These are phyloP conservation scores for Pyricularia sp. DNA, from an alignment of 2,329 filamentous ascomycete genomes.

Conservation along the genomic window DNA sequence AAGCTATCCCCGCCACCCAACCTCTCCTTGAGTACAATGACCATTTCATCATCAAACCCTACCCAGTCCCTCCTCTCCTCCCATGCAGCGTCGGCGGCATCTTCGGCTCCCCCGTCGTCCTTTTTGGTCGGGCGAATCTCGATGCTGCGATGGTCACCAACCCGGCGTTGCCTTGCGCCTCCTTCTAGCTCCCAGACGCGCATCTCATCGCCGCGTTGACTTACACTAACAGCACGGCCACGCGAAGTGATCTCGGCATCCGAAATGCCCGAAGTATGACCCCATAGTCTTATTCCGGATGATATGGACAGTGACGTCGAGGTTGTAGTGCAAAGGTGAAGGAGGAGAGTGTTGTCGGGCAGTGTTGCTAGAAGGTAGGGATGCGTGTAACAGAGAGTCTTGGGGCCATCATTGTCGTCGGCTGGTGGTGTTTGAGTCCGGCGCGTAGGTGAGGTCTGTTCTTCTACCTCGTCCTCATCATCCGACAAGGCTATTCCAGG, in stretches of 20 bases:
- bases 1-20: slow-evolving; percentile 59
- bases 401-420: slow-evolving; percentile 35
- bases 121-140: slow-evolving; percentile 33
- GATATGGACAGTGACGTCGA: slow-evolving; percentile 58
- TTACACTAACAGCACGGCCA: slow-evolving; percentile 86
- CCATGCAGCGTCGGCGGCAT: slow-evolving; percentile 17
- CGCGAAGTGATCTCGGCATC: slow-evolving; percentile 75
- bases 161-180: slow-evolving; percentile 8
- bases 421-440: background rate
- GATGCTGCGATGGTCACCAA: slow-evolving; percentile 24
- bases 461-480: slow-evolving; percentile 3
- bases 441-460: background rate
- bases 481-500: background rate
- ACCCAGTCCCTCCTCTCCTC: slow-evolving; percentile 55
- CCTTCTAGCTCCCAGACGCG: slow-evolving; percentile 87
- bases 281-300: slow-evolving; percentile 70
- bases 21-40: slow-evolving; percentile 74
- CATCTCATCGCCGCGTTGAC: slow-evolving; percentile 66
- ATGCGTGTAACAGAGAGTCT: slow-evolving; percentile 61
- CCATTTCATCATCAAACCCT: slow-evolving; percentile 84
- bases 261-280: slow-evolving; percentile 83
- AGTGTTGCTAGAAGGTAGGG: slow-evolving; percentile 80
- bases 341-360: slow-evolving; percentile 76
- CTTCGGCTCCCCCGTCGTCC: background rate
- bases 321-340: slow-evolving; percentile 73